A percentile compares a stretch with the other conserved stretches of the same genome.
Conservation (phyloP, 495 filamentous ascomycete genomes). For the Aspergillus nanangensis region DNA sequence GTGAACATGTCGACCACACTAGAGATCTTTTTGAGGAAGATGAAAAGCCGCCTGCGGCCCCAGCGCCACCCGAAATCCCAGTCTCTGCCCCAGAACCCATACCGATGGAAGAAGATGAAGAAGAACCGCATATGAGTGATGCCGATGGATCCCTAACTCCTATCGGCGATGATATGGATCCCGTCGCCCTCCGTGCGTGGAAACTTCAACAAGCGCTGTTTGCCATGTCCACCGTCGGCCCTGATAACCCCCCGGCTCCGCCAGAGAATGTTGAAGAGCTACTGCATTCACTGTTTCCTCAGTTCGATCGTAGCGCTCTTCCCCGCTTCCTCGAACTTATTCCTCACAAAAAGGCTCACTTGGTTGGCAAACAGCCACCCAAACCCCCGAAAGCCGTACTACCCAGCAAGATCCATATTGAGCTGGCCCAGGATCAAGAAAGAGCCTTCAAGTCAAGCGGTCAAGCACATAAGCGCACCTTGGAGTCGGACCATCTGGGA, state of each 20-base stretch:
- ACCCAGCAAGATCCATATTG: conserved; percentile 81
- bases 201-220: conserved; percentile 50
- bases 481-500: conserved; percentile 53
- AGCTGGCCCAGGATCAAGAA: conserved; percentile 76
- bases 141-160: conserved; percentile 24
- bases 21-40: conserved; percentile 34
- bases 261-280: conserved; percentile 64
- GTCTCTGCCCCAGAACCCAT: conserved; percentile 26
- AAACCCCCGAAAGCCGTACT: conserved; percentile 77
- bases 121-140: conserved; percentile 23
- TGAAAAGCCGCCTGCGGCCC: conserved; percentile 24
- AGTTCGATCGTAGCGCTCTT: conserved; percentile 60
- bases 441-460: conserved; percentile 68
- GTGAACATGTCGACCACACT: conserved; percentile 36
- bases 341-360: conserved; percentile 66
- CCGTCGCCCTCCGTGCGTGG: conserved; percentile 39
- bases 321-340: conserved; percentile 71
- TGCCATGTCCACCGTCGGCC: conserved; percentile 40
- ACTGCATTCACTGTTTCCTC: conserved; percentile 64
- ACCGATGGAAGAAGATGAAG: conserved; percentile 31
- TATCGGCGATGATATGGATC: conserved; percentile 40
- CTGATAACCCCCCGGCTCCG: conserved; percentile 47
- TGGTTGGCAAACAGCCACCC: conserved; percentile 60
- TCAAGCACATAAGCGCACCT: conserved; percentile 47
- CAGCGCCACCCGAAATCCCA: conserved; percentile 17